These are phyloP conservation scores for Cercospora zeae-maydis DNA, from an alignment of 2,329 filamentous ascomycete species.

Conservation along the genomic window DNA sequence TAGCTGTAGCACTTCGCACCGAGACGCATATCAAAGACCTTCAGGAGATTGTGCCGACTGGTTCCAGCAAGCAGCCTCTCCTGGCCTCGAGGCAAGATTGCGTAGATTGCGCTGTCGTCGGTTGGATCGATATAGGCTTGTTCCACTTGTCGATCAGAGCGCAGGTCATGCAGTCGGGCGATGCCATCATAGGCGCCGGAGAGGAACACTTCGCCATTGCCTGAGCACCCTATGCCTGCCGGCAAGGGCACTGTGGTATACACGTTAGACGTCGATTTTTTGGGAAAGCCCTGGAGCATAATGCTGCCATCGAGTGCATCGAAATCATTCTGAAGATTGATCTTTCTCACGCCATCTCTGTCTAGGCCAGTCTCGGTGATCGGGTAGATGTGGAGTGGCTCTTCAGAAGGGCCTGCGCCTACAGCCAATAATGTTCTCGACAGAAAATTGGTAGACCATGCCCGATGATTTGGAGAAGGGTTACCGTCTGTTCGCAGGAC, in stretches of 20 bases:
- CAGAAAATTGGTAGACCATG: slow-evolving; percentile 55
- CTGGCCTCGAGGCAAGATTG: slow-evolving; percentile 54
- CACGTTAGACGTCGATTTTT: slow-evolving; percentile 40
- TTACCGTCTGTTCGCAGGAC: slow-evolving; percentile 20
- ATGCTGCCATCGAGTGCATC: slow-evolving; percentile 17
- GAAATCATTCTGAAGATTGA: slow-evolving; percentile 36
- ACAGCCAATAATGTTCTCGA: slow-evolving; percentile 50
- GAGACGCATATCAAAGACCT: slow-evolving; percentile 61
- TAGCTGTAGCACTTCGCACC: slow-evolving; percentile 34
- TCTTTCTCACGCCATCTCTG: slow-evolving; percentile 39
- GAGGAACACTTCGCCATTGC: slow-evolving; percentile 53
- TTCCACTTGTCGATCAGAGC: slow-evolving; percentile 49
- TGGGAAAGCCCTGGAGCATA: slow-evolving; percentile 20
- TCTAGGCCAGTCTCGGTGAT: slow-evolving; percentile 47
- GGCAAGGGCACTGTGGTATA: slow-evolving; percentile 47
- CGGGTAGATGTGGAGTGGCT: slow-evolving; percentile 50
- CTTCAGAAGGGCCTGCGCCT: slow-evolving; percentile 44
- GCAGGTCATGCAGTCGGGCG: slow-evolving; percentile 59
- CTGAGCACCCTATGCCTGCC: slow-evolving; percentile 23
- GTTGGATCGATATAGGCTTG: slow-evolving; percentile 52
- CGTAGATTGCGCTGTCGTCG: slow-evolving; percentile 58
- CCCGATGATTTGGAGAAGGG: slow-evolving; percentile 26
- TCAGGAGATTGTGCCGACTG: slow-evolving; percentile 56
- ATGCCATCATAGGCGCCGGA: slow-evolving; percentile 59
- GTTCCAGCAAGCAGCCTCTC: slow-evolving; percentile 57